Evolutionary conservation across 345 rosid genomes (phyloP), one percentile per base, ranked within the genome.

Genomic region (Raphanus sativus): DNA sequence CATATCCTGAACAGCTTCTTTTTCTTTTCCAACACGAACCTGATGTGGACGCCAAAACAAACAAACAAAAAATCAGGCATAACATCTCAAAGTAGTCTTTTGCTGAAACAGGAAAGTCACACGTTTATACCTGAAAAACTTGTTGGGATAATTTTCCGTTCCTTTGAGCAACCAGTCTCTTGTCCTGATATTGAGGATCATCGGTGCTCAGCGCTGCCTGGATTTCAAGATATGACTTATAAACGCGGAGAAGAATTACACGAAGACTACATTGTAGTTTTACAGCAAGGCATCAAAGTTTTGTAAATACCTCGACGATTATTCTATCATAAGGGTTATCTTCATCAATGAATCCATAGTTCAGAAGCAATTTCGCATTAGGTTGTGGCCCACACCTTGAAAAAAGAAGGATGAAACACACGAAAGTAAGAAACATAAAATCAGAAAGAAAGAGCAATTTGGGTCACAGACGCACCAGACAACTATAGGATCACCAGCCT

Each of bases 311-410:
- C 97, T 89, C 86, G 52, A 94, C 89, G 25, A 86, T 67, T 74
- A 94, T 81, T 32, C 95, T 89, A 68, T 94, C 97, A 54, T 90
- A 88, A 67, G 89, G 77, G 85, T 92, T 95, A 77, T 92, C 97
- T 81, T 92, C 92, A 79, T 94, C 98, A 79, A 92, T 89, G 69
- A 94, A 92, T 58, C 97, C 98, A 59, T 94, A 94, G 82, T 94
- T 94, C 75, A 94, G 81, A 83, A 94, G 98, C 91, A 94, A 69
- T 71, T 85, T 94, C 24, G 97, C 84, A 80, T 94, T 94, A 67
- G 98, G 95, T 69, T 94, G 97, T 40, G 98, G 98, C 56, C 98
- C 98, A 87, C 98, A 94, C 98, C 98, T 93, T 60, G 67, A 74
- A 78, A 65, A 78, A 65, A 40, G 69, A 4, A 77, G 63, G 48